These are phyloP conservation scores for Calonectria multiphialidica DNA, from an alignment of 2,329 filamentous ascomycete species.

Conservation along the genomic window DNA sequence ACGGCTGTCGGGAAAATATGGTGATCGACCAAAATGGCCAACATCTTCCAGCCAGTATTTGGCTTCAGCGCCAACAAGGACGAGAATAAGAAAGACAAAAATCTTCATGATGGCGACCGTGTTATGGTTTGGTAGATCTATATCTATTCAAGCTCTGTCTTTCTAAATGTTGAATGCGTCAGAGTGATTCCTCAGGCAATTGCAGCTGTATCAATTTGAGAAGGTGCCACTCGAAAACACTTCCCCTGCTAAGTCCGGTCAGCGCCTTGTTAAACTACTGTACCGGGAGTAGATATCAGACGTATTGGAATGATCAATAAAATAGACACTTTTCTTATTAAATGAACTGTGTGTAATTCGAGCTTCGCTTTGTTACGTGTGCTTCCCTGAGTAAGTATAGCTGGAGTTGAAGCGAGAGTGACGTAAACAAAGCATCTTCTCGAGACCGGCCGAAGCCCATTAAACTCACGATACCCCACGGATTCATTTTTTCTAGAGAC, in stretches of 20 bases:
- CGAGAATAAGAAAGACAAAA: constrained; percentile 16
- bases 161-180: neutral
- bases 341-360: too few relatives aligned
- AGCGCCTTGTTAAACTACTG: too few relatives aligned
- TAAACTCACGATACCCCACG: too few relatives aligned
- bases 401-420: too few relatives aligned
- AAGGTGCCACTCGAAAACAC: neutral
- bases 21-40: constrained; percentile 41
- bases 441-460: too few relatives aligned
- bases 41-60: constrained; percentile 47
- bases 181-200: neutral
- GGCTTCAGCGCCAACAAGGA: constrained; percentile 23
- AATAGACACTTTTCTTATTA: neutral
- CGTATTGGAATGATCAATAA: neutral
- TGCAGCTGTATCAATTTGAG: neutral
- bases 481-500: too few relatives aligned
- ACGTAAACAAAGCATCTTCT: too few relatives aligned
- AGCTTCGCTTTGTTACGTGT: too few relatives aligned
- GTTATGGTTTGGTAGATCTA: neutral
- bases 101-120: constrained; percentile 32
- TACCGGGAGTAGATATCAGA: neutral
- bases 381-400: too few relatives aligned
- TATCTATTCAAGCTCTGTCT: neutral
- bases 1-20: constrained; percentile 43
- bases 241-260: neutral